Conservation (phyloP, 257 asterid genomes). For the Agastache rugosa region DNA sequence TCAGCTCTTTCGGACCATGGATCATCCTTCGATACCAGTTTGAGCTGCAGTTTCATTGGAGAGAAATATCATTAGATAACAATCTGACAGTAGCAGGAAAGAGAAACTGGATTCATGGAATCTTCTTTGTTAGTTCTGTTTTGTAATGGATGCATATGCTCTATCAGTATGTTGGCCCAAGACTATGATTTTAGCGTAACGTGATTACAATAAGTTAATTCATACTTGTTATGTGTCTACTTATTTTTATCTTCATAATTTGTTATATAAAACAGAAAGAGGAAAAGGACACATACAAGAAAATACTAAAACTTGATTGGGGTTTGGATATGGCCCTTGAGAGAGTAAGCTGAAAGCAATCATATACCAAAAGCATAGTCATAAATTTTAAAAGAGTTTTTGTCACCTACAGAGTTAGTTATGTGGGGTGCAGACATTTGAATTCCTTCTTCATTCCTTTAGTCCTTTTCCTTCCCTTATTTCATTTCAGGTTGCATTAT, state of each 20-base stretch:
- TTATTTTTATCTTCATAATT: neutral
- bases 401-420: neutral
- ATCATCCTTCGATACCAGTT: conserved; percentile 78
- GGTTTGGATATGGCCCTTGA: conserved; percentile 11
- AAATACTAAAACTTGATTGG: conserved; percentile 17
- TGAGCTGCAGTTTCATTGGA: conserved; percentile 61
- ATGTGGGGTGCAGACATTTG: neutral
- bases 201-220: neutral
- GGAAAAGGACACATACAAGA: neutral
- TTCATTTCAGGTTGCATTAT: conserved; percentile 17
- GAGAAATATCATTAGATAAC: conserved; percentile 5
- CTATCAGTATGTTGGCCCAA: conserved; percentile 24
- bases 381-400: neutral
- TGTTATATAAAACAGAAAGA: neutral
- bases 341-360: conserved; percentile 11
- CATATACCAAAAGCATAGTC: conserved; percentile 1
- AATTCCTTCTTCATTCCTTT: neutral
- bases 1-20: conserved; percentile 96
- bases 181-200: neutral
- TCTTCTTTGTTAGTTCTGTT: neutral
- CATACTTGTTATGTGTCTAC: neutral
- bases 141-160: neutral
- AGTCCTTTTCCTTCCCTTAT: neutral
- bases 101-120: neutral
- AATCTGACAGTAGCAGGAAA: conserved; percentile 2